These are phyloP conservation scores for Calcarisporium arbuscula DNA, from an alignment of 2,329 filamentous ascomycete species.

Conservation along the genomic window DNA sequence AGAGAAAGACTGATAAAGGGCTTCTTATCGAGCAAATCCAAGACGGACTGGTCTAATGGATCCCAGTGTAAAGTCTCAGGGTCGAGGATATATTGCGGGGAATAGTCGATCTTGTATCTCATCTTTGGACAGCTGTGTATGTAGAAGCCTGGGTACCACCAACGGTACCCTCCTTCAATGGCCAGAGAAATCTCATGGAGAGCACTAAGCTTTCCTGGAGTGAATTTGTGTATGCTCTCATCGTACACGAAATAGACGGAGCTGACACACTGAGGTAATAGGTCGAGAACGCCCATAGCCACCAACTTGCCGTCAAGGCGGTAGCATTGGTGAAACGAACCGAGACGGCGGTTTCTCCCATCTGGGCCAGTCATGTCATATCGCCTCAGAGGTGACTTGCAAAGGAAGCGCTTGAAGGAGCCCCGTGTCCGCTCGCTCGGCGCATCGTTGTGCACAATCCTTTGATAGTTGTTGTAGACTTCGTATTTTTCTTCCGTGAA, in stretches of 20 bases:
- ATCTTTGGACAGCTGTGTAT: constrained; percentile 79
- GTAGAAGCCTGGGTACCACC: constrained; percentile 78
- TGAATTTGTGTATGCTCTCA: constrained; percentile 62
- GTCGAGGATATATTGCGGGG: constrained; percentile 67
- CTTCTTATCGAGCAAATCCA: constrained; percentile 45
- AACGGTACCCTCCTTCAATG: constrained; percentile 61
- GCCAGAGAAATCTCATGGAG: constrained; percentile 67
- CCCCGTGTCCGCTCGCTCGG: constrained; percentile 49
- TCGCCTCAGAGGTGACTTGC: constrained; percentile 58
- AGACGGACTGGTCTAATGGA: constrained; percentile 44
- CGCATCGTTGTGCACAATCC: constrained; percentile 62
- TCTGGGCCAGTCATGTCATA: constrained; percentile 36
- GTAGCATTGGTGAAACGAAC: constrained; percentile 79
- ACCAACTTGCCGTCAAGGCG: constrained; percentile 69
- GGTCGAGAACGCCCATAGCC: constrained; percentile 69
- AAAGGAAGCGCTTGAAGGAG: constrained; percentile 69
- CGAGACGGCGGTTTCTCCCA: constrained; percentile 50
- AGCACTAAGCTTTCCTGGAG: constrained; percentile 70
- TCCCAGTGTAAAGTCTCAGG: constrained; percentile 60
- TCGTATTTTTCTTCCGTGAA: constrained; percentile 72
- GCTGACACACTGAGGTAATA: constrained; percentile 70
- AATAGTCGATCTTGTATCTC: constrained; percentile 77
- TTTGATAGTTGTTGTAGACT: constrained; percentile 71
- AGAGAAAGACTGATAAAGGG: constrained; percentile 47
- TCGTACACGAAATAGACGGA: constrained; percentile 82